Conservation (phyloP, 164 flowering plant species). For the Aristolochia californica region DNA sequence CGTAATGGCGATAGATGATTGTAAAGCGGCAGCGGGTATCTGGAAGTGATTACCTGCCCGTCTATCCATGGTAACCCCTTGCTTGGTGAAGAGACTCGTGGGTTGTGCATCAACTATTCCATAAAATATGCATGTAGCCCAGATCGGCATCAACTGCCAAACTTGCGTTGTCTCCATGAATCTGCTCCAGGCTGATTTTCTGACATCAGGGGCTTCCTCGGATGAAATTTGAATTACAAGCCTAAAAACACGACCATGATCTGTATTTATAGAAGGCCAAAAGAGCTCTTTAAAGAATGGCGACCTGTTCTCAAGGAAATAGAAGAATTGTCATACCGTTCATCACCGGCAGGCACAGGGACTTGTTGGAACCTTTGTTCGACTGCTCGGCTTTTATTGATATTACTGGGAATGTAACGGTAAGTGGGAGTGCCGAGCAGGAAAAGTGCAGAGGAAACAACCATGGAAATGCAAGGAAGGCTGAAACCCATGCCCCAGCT, state of each 20-base stretch:
- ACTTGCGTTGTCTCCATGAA: neutral
- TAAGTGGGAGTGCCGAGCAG: conserved; percentile 5
- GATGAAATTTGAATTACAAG: neutral
- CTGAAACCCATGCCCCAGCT: conserved; percentile 3
- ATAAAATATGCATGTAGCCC: conserved; percentile 7
- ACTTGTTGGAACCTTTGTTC: neutral
- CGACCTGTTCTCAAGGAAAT: neutral
- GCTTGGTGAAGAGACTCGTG: conserved; percentile 11
- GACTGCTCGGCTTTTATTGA: neutral
- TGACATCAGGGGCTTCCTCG: neutral
- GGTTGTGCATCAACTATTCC: conserved; percentile 4
- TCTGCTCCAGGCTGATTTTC: neutral
- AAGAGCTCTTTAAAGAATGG: neutral
- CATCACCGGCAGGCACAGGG: no score
- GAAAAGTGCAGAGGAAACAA: neutral
- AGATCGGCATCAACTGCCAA: conserved; percentile 7
- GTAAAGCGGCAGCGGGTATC: conserved; percentile 7
- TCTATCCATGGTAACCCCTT: conserved; percentile 12
- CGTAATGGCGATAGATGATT: conserved; percentile 7
- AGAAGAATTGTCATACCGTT: neutral
- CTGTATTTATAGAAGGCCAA: no score
- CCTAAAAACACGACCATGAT: neutral
- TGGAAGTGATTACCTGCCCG: neutral
- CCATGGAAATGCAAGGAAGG: neutral
- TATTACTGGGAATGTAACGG: neutral